A percentile compares a stretch with the other conserved stretches of the same genome.
phyloP scores from a whole-genome alignment of 352 stramenopile genomes.

The Globisporangium nodosum region DNA sequence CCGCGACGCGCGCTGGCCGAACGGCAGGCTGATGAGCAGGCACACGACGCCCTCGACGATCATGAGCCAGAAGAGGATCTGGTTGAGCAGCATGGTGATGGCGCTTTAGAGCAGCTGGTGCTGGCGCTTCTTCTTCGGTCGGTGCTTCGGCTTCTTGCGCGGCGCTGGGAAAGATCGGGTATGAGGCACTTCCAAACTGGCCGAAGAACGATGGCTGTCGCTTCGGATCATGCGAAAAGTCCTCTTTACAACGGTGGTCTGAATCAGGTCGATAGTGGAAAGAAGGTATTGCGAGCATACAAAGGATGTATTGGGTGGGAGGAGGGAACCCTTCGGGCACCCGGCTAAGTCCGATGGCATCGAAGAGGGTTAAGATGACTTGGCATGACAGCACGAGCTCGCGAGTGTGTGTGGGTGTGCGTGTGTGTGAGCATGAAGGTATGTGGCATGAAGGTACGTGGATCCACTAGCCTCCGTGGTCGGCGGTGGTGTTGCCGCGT shows the following conservation, averaged over 20 bases:
- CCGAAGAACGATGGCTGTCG: background rate
- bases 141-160: background rate
- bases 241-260: background rate
- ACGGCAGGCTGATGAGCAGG: conserved; percentile 44
- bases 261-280: no score
- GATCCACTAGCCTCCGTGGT: background rate
- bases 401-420: no score
- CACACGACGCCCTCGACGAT: conserved; percentile 38
- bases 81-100: conserved; percentile 32
- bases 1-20: conserved; percentile 55
- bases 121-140: background rate
- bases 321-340: no score
- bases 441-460: no score
- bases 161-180: conserved; percentile 9
- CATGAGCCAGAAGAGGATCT: conserved; percentile 56
- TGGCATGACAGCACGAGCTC: background rate
- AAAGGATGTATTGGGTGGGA: background rate
- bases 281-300: background rate
- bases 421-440: background rate
- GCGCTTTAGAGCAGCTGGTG: background rate
- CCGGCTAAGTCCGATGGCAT: background rate
- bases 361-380: background rate
- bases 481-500: background rate
- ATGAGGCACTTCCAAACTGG: background rate
- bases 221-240: background rate